phyloP scores from a whole-genome alignment of 108 stramenopile genomes.

The Schizochytrium sp. region DNA sequence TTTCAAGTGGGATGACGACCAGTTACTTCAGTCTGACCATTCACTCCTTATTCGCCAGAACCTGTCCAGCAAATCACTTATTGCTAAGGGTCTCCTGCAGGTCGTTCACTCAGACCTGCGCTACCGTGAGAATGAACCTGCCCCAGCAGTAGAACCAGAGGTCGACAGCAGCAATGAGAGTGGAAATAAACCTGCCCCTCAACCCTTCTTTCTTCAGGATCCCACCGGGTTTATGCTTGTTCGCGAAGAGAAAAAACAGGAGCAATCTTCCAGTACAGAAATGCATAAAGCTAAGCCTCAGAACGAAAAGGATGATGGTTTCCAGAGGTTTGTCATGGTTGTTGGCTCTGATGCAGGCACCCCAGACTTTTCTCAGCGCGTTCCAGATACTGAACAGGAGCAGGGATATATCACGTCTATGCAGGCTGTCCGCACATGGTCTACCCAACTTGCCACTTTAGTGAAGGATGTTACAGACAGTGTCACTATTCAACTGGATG shows the following conservation, averaged over 20 bases:
- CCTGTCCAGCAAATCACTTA: neutral
- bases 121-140: neutral
- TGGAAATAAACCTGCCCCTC: no score
- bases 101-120: neutral
- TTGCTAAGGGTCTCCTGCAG: neutral
- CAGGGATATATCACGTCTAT: constrained; percentile 16
- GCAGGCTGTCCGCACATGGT: constrained; percentile 22
- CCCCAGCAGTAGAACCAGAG: no score
- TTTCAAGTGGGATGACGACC: constrained; percentile 43
- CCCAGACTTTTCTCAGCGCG: constrained; percentile 27
- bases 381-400: neutral
- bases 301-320: neutral
- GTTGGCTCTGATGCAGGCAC: constrained; percentile 52
- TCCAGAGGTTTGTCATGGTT: neutral
- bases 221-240: no score
- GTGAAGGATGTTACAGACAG: neutral
- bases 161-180: no score
- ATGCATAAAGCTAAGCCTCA: no score
- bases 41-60: neutral
- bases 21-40: neutral
- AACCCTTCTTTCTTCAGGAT: no score
- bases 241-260: no score
- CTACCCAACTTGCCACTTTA: neutral
- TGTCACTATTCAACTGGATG: neutral
- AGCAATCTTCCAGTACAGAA: no score